phyloP scores from a whole-genome alignment of 1,139 yeast genomes.

The Zygosaccharomyces sapae region DNA sequence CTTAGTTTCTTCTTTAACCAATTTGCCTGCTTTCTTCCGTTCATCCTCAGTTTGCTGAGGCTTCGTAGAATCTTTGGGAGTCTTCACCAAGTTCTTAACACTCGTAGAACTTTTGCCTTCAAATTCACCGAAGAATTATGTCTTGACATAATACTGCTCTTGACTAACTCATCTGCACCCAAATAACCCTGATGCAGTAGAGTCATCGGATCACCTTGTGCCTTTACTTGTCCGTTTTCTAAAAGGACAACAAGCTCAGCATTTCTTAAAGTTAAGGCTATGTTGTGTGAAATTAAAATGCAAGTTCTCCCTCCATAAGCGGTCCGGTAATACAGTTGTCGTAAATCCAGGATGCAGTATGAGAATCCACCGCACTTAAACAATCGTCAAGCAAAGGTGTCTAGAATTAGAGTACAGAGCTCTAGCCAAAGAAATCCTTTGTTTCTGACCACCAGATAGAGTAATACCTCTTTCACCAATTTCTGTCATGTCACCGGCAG shows the following conservation, averaged over 20 bases:
- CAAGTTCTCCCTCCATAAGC: slow-evolving; percentile 83
- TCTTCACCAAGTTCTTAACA: slow-evolving; percentile 10
- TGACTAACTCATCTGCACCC: slow-evolving; percentile 76
- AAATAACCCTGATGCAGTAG: slow-evolving; percentile 53
- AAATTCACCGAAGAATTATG: slow-evolving; percentile 58
- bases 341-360: slow-evolving; percentile 88
- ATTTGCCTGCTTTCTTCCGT: slow-evolving; percentile 48
- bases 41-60: slow-evolving; percentile 28
- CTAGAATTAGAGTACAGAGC: slow-evolving; percentile 84
- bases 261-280: slow-evolving; percentile 75
- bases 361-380: slow-evolving; percentile 94
- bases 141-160: slow-evolving; percentile 60
- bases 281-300: slow-evolving; percentile 88
- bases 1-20: slow-evolving; percentile 75
- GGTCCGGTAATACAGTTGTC: slow-evolving; percentile 87
- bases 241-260: slow-evolving; percentile 76
- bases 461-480: slow-evolving; percentile 96
- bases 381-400: slow-evolving; percentile 89
- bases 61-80: slow-evolving; percentile 23
- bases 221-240: slow-evolving; percentile 77
- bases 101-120: slow-evolving; percentile 32
- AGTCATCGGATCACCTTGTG: slow-evolving; percentile 69
- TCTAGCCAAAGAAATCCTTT: slow-evolving; percentile 90
- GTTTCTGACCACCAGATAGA: slow-evolving; percentile 95
- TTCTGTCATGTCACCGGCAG: slow-evolving; percentile 81